Evolutionary conservation across 306 rosid species (phyloP), one percentile per base, ranked within the genome.

Genomic region (Ormosia semicastrata): DNA sequence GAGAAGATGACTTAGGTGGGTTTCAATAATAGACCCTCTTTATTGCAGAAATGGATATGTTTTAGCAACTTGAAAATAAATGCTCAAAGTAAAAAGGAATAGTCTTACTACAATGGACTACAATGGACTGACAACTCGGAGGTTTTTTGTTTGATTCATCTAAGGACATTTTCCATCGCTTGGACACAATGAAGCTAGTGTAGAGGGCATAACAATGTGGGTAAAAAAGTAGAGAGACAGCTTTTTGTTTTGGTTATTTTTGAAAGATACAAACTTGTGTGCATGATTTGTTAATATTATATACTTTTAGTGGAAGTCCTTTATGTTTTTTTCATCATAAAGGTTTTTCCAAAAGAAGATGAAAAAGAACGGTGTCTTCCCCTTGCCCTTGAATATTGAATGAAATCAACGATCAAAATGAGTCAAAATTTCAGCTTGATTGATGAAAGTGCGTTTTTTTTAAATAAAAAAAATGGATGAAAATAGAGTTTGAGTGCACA

Each of bases 11-110:
- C 83, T 49, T 81, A 17, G 76, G 75, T 86, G 86, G 82, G 82
- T 66, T 74, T 84, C 92, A 90, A 86, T 85, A 76, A 90, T 86
- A 66, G 87, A 83, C 81, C 39, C 82, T 77, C 87, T 80, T 77
- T 67, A 82, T 82, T 46, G 64, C 82, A 65, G 2, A 77, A 75
- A 62, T 65, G 66, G 85, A 84, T 54, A 84, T 49, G 82, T 68
- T 73, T 75, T 80, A 69, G 76, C 84, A 78, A 63, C 39, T 79
- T 69, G 86, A 81, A 62, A 70, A 84, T 24, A 67, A 52, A 78
- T 78, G 64, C 17, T 58, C 58, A 77, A 71, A 84, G 71, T 52
- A 39, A 60, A 73, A 73, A 29, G 34, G 18, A 56, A 43, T 7
- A 57, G 69, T 63, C 67, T 50, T 63, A 13, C 54, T 49, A 13